A percentile compares a stretch with the other conserved stretches of the same genome.
Conservation (phyloP, 2,329 filamentous ascomycete species). For the Aschersonia sp. region DNA sequence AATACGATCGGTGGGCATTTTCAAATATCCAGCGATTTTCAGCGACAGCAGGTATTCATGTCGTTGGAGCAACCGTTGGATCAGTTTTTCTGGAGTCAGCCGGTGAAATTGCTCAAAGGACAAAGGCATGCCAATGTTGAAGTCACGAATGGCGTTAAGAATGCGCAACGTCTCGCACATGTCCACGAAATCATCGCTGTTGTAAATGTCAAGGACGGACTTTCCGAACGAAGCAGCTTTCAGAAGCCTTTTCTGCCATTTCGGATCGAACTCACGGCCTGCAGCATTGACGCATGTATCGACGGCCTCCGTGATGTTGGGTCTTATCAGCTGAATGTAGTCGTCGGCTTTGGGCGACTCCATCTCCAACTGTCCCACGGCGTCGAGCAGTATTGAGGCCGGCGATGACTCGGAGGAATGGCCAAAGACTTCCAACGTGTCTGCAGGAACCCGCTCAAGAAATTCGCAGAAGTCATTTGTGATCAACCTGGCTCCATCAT, state of each 20-base stretch:
- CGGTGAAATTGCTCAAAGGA: conserved; percentile 91
- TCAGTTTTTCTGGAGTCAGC: conserved; percentile 76
- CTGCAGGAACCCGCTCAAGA: conserved; percentile 79
- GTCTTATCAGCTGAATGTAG: conserved; percentile 85
- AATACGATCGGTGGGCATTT: conserved; percentile 73
- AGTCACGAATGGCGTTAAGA: conserved; percentile 82
- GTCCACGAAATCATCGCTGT: conserved; percentile 96
- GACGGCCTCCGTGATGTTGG: conserved; percentile 80
- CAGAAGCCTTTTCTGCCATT: conserved; percentile 93
- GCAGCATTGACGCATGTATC: conserved; percentile 88
- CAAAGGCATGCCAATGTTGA: conserved; percentile 76
- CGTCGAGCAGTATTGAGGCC: conserved; percentile 85
- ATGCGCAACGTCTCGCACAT: conserved; percentile 93
- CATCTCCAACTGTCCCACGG: conserved; percentile 76
- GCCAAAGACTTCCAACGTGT: conserved; percentile 78
- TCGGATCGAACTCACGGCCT: conserved; percentile 75
- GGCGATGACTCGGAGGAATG: conserved; percentile 79
- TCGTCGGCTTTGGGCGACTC: conserved; percentile 96
- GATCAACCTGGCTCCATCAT: conserved; percentile 78
- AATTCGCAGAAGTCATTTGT: conserved; percentile 96
- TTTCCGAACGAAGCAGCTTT: conserved; percentile 96
- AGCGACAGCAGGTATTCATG: conserved; percentile 86
- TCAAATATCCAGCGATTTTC: conserved; percentile 74
- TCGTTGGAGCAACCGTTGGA: conserved; percentile 72
- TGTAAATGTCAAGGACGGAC: conserved; percentile 91